Base-by-base conservation (phyloP, 192 early-diverging fungal species). In the Lunasporangiospora selenospora region DNA sequence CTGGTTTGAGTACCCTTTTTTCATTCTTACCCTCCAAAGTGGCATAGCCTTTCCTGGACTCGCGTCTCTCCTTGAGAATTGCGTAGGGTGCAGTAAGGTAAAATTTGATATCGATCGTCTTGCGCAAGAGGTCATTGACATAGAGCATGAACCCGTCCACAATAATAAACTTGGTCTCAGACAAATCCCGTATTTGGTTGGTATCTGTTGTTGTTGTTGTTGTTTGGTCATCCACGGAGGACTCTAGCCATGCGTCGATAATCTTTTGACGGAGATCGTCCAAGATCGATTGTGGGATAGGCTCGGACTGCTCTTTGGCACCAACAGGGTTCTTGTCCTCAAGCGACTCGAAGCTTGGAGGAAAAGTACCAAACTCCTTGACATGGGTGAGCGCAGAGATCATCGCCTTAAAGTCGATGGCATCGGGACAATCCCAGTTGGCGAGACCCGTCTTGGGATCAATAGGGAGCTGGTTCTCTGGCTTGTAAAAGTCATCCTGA, bases 101-200 rank as follows among this genome's bases (percentile, higher is more conserved):
- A 15, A 89, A 65, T 38, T 84, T 77, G 13, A 65, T 57, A 37
- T 88, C 85, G 6, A 85, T 63, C 8, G 66, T 54, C 4, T 77
- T 59, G 13, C 77, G 49, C 11, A 88, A 54, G 7, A 52, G 34
- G 11, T 75, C 54, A 53, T 85, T 48, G 45, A 85, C 78, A 67
- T 85, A 92, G 36, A 96, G 81, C 45, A 96, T 77, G 54, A 96
- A 92, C 8, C 94, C 94, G 58, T 96, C 94, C 16, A 90, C 75
- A 11, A 92, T 76, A 31, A 86, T 54, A 52, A 85, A 78, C 1
- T 70, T 66, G 18, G 54, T 40, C n/a, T 45, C 33, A 38, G 19
- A 53, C 37, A 46, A 36, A 12, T 30, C 47, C 18, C 15, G 27
- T 21, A 41, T 19, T 43, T 51, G 37, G 39, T 54, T 18, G 33